Evolutionary conservation across 1,284 basidiomycete genomes (phyloP).

Genomic region (Boletus sp.): DNA sequence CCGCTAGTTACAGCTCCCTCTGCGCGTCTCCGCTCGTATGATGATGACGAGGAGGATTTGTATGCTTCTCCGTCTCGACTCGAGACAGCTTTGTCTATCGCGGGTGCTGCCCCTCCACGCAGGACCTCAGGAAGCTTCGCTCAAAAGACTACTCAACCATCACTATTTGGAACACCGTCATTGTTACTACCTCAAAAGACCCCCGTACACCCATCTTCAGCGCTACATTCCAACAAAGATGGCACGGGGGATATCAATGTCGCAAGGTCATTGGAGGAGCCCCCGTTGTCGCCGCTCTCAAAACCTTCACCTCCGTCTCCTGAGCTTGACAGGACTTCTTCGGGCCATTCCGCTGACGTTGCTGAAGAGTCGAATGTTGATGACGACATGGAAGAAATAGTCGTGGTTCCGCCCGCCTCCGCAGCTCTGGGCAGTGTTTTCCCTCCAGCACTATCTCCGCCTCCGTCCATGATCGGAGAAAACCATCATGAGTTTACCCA

Average conservation of each 20-base stretch:
- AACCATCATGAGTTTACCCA: slow-evolving; percentile 9
- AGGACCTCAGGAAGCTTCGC: slow-evolving; percentile 17
- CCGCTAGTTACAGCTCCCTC: slow-evolving; percentile 9
- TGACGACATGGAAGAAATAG: slow-evolving; percentile 31
- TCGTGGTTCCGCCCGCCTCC: slow-evolving; percentile 3
- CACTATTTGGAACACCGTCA: slow-evolving; percentile 38
- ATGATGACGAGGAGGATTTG: slow-evolving; percentile 36
- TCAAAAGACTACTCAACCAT: slow-evolving; percentile 10
- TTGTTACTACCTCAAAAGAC: slow-evolving; percentile 25
- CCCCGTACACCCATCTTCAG: not conserved
- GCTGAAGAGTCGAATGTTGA: slow-evolving; percentile 22
- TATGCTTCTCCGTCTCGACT: slow-evolving; percentile 52
- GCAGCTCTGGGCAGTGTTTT: not conserved
- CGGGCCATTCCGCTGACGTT: slow-evolving; percentile 2
- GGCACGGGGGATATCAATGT: not conserved
- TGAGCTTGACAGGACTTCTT: slow-evolving; percentile 1
- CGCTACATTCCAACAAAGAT: not conserved
- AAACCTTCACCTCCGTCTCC: not conserved
- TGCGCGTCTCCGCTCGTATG: slow-evolving; percentile 9
- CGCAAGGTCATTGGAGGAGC: slow-evolving; percentile 5
- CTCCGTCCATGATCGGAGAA: slow-evolving; percentile 14
- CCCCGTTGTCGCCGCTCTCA: slow-evolving; percentile 1
- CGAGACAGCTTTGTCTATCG: slow-evolving; percentile 62
- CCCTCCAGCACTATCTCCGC: slow-evolving; percentile 15
- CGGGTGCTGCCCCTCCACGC: slow-evolving; percentile 45